Evolutionary conservation across 306 rosid genomes (phyloP).

Genomic region (Cicer judaicum): DNA sequence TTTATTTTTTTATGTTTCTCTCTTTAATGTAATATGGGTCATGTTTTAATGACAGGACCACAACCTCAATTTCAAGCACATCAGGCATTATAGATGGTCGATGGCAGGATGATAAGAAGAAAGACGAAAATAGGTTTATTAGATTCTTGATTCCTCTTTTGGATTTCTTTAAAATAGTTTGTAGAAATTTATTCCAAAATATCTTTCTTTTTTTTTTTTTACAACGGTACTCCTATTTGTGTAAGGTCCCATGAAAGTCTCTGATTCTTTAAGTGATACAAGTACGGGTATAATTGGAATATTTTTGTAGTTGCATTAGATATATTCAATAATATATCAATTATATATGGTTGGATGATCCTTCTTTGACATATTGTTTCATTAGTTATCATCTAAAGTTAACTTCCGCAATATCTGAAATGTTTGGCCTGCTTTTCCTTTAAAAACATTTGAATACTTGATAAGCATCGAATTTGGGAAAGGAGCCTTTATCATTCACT

Average conservation of each 20-base stretch:
- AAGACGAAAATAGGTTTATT: not conserved
- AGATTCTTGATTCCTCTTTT: not conserved
- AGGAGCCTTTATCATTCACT: no score
- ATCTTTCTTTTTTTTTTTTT: not conserved
- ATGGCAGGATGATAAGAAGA: not conserved
- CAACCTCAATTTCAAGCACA: not conserved
- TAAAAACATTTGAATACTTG: no score
- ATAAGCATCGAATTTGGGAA: no score
- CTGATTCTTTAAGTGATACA: no score
- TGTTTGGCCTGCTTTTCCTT: no score
- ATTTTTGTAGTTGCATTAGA: no score
- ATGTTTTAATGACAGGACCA: not conserved
- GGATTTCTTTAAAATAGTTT: not conserved
- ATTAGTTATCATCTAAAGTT: no score
- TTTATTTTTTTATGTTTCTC: not conserved
- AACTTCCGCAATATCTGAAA: no score
- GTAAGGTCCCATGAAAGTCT: no score
- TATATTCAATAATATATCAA: no score
- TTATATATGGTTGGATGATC: not conserved
- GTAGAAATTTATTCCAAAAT: not conserved
- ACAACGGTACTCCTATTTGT: no score
- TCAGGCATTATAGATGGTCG: not conserved
- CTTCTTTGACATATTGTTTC: not conserved
- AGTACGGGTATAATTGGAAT: no score
- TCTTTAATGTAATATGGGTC: not conserved